Conservation (phyloP, 306 rosid species). For the Cucurbita pepo region DNA sequence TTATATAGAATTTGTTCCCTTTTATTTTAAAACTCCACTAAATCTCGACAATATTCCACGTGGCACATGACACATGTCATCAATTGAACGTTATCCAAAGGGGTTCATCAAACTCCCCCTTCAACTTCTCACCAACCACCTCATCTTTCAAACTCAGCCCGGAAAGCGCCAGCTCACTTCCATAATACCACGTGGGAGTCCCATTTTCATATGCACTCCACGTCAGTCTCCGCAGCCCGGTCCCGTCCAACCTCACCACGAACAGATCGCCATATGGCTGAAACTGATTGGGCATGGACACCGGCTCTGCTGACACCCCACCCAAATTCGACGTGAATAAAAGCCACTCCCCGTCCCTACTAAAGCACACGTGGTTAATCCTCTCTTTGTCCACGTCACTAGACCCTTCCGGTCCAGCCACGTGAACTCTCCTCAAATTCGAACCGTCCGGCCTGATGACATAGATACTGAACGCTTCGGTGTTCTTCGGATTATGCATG, state of each 20-base stretch:
- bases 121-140: conserved; percentile 26
- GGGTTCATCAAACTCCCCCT: conserved; percentile 56
- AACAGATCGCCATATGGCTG: conserved; percentile 84
- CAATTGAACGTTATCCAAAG: conserved; percentile 41
- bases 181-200: conserved; percentile 48
- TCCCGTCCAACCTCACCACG: conserved; percentile 50
- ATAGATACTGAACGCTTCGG: conserved; percentile 45
- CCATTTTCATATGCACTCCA: conserved; percentile 64
- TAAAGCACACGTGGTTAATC: conserved; percentile 70
- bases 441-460: conserved; percentile 51
- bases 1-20: neutral
- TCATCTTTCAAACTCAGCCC: neutral
- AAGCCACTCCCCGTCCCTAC: conserved; percentile 64
- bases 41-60: too few relatives aligned
- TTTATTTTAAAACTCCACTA: neutral
- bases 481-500: conserved; percentile 30
- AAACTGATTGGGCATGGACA: conserved; percentile 65
- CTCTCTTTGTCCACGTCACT: conserved; percentile 40
- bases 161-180: conserved; percentile 15
- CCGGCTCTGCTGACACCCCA: conserved; percentile 64
- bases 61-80: neutral
- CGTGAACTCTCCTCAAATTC: conserved; percentile 40
- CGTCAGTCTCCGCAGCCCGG: conserved; percentile 71
- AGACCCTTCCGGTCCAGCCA: conserved; percentile 26
- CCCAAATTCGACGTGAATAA: conserved; percentile 55